Evolutionary conservation across 2,329 filamentous ascomycete species (phyloP).

Genomic region (Penicillium griseofulvum): DNA sequence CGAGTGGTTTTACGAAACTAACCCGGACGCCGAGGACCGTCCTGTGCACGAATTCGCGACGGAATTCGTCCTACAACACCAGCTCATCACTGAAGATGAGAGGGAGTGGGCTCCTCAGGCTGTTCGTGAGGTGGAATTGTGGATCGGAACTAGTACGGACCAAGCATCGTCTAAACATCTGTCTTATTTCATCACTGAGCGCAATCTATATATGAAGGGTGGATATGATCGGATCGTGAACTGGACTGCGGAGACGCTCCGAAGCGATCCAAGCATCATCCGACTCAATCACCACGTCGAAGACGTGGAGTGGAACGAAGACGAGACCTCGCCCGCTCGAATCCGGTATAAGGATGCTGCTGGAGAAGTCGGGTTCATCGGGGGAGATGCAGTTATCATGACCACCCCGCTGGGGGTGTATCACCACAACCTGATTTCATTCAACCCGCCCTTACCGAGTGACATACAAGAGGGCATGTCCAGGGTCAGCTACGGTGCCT

Average conservation of each 20-base stretch:
- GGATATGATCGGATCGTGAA: conserved; percentile 47
- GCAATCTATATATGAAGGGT: conserved; percentile 48
- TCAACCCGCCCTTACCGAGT: conserved; percentile 38
- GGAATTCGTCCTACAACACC: conserved; percentile 42
- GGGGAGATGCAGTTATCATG: conserved; percentile 41
- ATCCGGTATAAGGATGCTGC: conserved; percentile 20
- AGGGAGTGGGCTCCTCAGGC: conserved; percentile 47
- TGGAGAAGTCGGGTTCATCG: conserved; percentile 24
- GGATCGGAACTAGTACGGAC: conserved; percentile 45
- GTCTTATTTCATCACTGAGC: conserved; percentile 45
- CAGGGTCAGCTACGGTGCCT: conserved; percentile 43
- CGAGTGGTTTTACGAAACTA: conserved; percentile 42
- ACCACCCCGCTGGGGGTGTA: conserved; percentile 43
- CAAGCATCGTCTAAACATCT: conserved; percentile 45
- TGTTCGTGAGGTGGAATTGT: conserved; percentile 45
- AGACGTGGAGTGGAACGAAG: conserved; percentile 39
- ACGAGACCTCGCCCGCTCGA: conserved; percentile 9
- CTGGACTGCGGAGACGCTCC: conserved; percentile 41
- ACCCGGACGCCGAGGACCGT: conserved; percentile 43
- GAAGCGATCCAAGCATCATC: conserved; percentile 34
- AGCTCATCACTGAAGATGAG: conserved; percentile 44
- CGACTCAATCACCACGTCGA: conserved; percentile 41
- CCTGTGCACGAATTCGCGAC: conserved; percentile 41
- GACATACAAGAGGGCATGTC: conserved; percentile 38
- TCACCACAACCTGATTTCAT: conserved; percentile 41